Base-by-base conservation (phyloP, 1,284 basidiomycete genomes). In the Coniophora puteana region DNA sequence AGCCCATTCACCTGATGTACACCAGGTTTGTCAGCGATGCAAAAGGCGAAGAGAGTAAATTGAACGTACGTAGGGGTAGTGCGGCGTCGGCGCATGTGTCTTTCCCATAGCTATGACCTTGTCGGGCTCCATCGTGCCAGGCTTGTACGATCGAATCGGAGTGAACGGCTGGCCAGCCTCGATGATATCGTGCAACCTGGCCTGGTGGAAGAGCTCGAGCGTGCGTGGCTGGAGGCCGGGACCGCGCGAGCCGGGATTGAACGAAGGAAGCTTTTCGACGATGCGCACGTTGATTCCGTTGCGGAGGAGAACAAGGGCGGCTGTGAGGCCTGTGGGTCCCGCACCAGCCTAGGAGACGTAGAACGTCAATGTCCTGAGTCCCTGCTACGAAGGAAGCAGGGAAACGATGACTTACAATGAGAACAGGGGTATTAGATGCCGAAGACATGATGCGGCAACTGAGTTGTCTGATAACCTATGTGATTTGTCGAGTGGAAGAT, bases 171-270 rank as follows among this genome's bases (percentile, higher is more conserved):
- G 34, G 5, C 39, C 55, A 3, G 11, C 20, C 17, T 49, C 31
- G 27, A 49, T 17, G 1, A 52, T 40, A 21, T 61, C 56, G 6
- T 48, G 46, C 4, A 49, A 40, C 5, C 45, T 47, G 5, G 65
- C 53, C 18, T 56, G 45, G 24, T 62, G 47, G 17, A 64, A 61
- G 1, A 49, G 30, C 30, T 66, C 63, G 14, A 61, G 46, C 7
- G 58, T 53, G 24, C 61, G 59, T n/a, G 57, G 57, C 63, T 63
- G 29, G 3, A 21, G n/a, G n/a, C n/a, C n/a, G n/a, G n/a, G n/a
- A n/a, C n/a, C n/a, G n/a, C n/a, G n/a, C 7, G n/a, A 18, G 7
- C 6, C 6, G 29, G n/a, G 6, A 18, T 8, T 8, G n/a, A 31
- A 18, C 8, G n/a, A n/a, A n/a, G 29, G 20, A 7, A 18, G n/a